These are phyloP conservation scores for Monosporascus sp. DNA, from an alignment of 2,329 filamentous ascomycete species.

Conservation along the genomic window DNA sequence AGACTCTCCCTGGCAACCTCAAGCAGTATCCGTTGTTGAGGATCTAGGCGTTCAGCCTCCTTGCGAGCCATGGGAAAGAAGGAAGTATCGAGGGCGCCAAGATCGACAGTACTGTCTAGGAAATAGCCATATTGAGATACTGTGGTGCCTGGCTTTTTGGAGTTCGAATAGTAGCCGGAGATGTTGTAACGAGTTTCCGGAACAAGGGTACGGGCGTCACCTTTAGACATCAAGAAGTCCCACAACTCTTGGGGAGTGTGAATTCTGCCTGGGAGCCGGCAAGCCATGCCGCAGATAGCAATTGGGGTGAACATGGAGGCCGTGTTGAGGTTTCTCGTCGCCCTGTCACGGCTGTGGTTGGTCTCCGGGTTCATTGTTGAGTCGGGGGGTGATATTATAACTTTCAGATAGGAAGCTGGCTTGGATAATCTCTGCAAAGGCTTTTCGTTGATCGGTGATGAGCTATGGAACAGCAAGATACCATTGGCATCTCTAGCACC, in stretches of 20 bases:
- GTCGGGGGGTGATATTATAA: no score
- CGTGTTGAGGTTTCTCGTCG: no score
- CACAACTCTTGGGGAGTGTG: conserved; percentile 14
- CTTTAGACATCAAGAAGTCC: conserved; percentile 19
- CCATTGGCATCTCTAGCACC: no score
- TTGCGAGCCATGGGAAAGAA: conserved; percentile 22
- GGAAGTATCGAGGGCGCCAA: conserved; percentile 18
- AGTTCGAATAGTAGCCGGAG: conserved; percentile 6
- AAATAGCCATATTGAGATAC: conserved; percentile 22
- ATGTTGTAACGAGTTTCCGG: conserved; percentile 18
- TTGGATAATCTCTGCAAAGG: no score
- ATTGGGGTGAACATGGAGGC: no score
- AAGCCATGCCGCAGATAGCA: conserved; percentile 24
- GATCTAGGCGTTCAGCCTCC: conserved; percentile 31
- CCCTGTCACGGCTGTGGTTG: no score
- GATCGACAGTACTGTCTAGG: conserved; percentile 19
- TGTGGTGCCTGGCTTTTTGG: conserved; percentile 5
- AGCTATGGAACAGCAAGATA: no score
- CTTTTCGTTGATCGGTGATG: no score
- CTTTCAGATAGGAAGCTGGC: no score
- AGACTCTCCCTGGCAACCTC: conserved; percentile 32
- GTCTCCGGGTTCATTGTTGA: no score
- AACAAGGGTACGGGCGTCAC: conserved; percentile 13
- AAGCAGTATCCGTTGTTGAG: conserved; percentile 31
- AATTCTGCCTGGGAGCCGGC: conserved; percentile 20